A percentile compares a stretch with the other conserved stretches of the same genome.
phyloP scores from a whole-genome alignment of 2,329 filamentous ascomycete species.

The Microascus cirrosus region DNA sequence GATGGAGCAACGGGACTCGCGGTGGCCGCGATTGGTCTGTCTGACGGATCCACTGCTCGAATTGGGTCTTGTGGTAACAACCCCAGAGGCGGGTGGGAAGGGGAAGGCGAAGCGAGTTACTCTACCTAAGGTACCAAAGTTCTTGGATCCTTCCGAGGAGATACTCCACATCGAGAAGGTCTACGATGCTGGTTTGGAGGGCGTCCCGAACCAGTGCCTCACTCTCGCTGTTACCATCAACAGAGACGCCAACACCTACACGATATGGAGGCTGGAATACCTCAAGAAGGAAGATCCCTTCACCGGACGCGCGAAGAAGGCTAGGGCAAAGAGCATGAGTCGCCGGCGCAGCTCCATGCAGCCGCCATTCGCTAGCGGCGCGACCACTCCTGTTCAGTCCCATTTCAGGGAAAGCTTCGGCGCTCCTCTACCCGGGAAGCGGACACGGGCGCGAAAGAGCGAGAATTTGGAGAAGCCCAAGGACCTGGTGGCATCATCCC shows the following conservation, averaged over 20 bases:
- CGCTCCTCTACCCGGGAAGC: constrained; percentile 40
- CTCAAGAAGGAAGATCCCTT: constrained; percentile 54
- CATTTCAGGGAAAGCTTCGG: constrained; percentile 71
- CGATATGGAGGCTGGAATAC: constrained; percentile 75
- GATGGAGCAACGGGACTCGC: constrained; percentile 39
- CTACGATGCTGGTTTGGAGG: constrained; percentile 37
- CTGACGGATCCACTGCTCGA: constrained; percentile 80
- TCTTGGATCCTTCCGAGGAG: constrained; percentile 69
- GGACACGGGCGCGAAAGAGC: constrained; percentile 31
- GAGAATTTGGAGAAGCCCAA: constrained; percentile 35
- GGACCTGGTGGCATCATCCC: constrained; percentile 51
- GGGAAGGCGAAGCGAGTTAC: constrained; percentile 13
- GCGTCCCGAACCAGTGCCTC: constrained; percentile 36
- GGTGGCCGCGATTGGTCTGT: constrained; percentile 68
- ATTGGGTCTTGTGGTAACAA: constrained; percentile 67
- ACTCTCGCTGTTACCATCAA: constrained; percentile 76
- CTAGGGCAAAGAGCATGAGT: constrained; percentile 29
- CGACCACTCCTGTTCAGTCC: constrained; percentile 64
- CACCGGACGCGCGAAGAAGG: constrained; percentile 31
- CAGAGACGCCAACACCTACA: constrained; percentile 63
- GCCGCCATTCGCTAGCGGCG: constrained; percentile 59
- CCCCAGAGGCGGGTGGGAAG: constrained; percentile 28
- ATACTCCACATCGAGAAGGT: constrained; percentile 70
- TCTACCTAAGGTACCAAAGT: constrained; percentile 12
- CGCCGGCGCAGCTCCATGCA: constrained; percentile 55